Base-by-base conservation (phyloP, 129 eudicot genomes). In the Erigeron canadensis region DNA sequence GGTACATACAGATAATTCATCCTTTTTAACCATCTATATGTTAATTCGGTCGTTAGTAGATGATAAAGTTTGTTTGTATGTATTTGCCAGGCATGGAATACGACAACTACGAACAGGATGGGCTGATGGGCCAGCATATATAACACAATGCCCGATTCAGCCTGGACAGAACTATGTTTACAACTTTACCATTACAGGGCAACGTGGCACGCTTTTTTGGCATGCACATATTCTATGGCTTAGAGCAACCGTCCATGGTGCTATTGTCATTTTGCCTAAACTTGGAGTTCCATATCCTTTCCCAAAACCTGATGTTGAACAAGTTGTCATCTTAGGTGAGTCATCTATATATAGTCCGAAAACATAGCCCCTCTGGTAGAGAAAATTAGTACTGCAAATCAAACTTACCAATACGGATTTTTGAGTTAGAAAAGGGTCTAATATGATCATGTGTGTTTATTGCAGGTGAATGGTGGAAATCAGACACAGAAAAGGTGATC, bases 391-490 rank as follows among this genome's bases (percentile, higher is more conserved):
- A n/a, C 15, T 12, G 23, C 70, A 65, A 45, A 51, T 1, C 16
- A 16, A 10, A 5, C 0, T 15, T 17, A 8, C 6, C 1, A 41
- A 2, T 39, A 28, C 22, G 1, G 1, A 65, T 44, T 9, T 50
- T 45, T 5, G 10, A 7, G 50, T 45, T 45, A 12, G 12, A 8
- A 45, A 45, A 45, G 50, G 50, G 50, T 45, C 13, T 3, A 23
- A 23, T 21, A 37, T 37, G 4, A 6, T 67, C 63, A 22, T 66
- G 66, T 9, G 23, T 63, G 65, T 44, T 75, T 42, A 44, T 63
- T 80, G 46, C 13, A 90, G 96, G 81, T 28, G 97, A 91, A 86
- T 87, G 97, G 95, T 87, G 97, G 97, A 91, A 91, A 68, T 85
- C 95, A 15, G 91, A 87, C 13, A 86, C 87, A 2, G 97, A 91